Percentiles rank a stretch among this genome's conserved stretches.
Conservation (phyloP, 2,329 filamentous ascomycete species). For the Lasiodiplodia theobromae region DNA sequence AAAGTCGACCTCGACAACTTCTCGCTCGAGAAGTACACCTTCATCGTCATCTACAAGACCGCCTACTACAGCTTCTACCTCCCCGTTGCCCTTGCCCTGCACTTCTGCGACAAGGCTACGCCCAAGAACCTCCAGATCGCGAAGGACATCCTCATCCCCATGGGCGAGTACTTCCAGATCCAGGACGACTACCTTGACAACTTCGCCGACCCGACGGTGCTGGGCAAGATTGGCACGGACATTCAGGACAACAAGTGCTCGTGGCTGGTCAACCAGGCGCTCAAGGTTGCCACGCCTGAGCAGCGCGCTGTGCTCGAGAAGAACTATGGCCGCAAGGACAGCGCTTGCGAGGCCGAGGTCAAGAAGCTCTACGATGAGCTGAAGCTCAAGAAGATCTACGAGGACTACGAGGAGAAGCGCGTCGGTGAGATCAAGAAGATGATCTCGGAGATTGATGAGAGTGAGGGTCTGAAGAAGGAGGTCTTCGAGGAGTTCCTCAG, state of each 20-base stretch:
- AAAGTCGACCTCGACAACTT: constrained; percentile 93
- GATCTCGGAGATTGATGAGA: constrained; percentile 85
- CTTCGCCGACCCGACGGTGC: constrained; percentile 88
- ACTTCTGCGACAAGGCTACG: constrained; percentile 85
- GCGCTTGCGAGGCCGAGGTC: constrained; percentile 79
- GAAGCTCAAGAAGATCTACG: constrained; percentile 81
- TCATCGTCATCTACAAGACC: constrained; percentile 99
- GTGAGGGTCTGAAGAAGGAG: constrained; percentile 84
- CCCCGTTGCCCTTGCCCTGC: constrained; percentile 87
- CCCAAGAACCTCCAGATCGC: constrained; percentile 88
- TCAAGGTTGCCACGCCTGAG: constrained; percentile 79
- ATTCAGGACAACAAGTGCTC: constrained; percentile 99
- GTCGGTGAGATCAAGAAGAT: constrained; percentile 78
- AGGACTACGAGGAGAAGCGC: constrained; percentile 86
- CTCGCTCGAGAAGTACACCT: constrained; percentile 91
- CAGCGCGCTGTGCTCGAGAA: constrained; percentile 88
- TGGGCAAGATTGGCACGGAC: constrained; percentile 98
- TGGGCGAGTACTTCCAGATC: constrained; percentile 99
- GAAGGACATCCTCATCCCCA: constrained; percentile 90
- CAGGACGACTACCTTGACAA: constrained; percentile 99
- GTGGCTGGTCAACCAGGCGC: constrained; percentile 95
- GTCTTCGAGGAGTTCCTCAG: constrained; percentile 88
- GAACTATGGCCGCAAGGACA: constrained; percentile 94
- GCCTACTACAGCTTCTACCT: constrained; percentile 99
- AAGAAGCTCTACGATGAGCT: constrained; percentile 91